These are phyloP conservation scores for Chlorella variabilis DNA, from an alignment of 163 green algal genomes.

Conservation along the genomic window DNA sequence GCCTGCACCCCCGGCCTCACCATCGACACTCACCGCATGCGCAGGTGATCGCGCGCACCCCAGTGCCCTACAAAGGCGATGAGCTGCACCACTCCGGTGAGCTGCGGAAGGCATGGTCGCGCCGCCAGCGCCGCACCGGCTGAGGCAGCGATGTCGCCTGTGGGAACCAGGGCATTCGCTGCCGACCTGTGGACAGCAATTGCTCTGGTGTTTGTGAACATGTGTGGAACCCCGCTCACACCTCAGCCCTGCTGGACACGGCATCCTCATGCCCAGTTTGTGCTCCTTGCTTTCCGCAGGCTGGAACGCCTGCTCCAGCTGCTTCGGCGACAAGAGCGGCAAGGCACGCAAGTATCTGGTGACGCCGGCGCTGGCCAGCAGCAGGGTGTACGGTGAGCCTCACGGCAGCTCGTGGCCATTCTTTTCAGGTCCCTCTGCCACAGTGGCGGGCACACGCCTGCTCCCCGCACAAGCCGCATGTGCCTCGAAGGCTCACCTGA, in stretches of 20 bases:
- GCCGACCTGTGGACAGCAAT: too few species aligned
- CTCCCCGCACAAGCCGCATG: too few species aligned
- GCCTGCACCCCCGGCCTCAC: too few species aligned
- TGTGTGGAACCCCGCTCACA: too few species aligned
- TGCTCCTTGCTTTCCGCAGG: slow-evolving; percentile 38
- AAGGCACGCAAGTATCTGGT: slow-evolving; percentile 61
- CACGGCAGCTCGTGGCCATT: background rate
- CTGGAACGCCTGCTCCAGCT: slow-evolving; percentile 82
- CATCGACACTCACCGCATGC: background rate
- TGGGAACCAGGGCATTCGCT: background rate
- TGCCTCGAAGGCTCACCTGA: too few species aligned
- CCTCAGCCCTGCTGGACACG: too few species aligned
- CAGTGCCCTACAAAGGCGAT: slow-evolving; percentile 75
- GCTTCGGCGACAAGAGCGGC: slow-evolving; percentile 58
- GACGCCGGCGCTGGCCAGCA: slow-evolving; percentile 57
- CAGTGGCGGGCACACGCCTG: too few species aligned
- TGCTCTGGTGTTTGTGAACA: too few species aligned
- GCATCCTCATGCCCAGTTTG: too few species aligned
- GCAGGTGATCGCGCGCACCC: slow-evolving; percentile 81
- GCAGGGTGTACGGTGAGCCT: slow-evolving; percentile 69
- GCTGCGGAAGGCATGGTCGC: background rate
- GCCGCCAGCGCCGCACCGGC: background rate
- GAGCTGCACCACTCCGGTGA: slow-evolving; percentile 86
- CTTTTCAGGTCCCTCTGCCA: background rate
- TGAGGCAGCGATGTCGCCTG: too few species aligned